phyloP scores from a whole-genome alignment of 805 yeast genomes.

The Kodamaea kakaduensis region DNA sequence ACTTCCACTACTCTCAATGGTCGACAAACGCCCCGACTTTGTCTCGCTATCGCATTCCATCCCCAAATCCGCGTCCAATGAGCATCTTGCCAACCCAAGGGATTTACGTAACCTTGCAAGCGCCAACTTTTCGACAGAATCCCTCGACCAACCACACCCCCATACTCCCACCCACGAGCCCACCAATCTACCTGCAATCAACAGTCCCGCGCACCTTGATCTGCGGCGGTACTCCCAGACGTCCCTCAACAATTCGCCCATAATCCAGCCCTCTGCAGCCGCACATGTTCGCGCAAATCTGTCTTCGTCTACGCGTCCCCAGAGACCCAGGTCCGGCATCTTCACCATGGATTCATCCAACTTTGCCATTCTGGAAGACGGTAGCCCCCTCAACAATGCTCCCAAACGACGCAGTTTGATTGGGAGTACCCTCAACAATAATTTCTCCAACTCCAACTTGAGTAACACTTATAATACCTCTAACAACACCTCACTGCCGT shows the following conservation, averaged over 20 bases:
- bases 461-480: constrained; percentile 11
- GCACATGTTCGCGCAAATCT: constrained; percentile 11
- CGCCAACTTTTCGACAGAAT: constrained; percentile 39
- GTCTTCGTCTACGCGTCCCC: constrained; percentile 11
- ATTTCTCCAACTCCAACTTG: constrained; percentile 4
- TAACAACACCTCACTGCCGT: constrained; percentile 1
- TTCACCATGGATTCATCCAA: constrained; percentile 27
- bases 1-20: constrained; percentile 1
- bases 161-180: constrained; percentile 6
- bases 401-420: constrained; percentile 8
- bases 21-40: not conserved
- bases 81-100: constrained; percentile 10
- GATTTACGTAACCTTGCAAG: constrained; percentile 32
- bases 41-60: not conserved
- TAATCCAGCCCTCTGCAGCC: constrained; percentile 15
- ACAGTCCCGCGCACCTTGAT: constrained; percentile 2
- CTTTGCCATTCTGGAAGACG: constrained; percentile 29
- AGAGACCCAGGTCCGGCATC: constrained; percentile 37
- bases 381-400: constrained; percentile 12
- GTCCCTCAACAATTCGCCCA: constrained; percentile 21
- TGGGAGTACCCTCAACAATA: not conserved
- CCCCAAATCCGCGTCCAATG: not conserved
- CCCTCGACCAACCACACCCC: constrained; percentile 15
- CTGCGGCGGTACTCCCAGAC: constrained; percentile 19
- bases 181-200: constrained; percentile 3